Base-by-base conservation (phyloP, 2,329 filamentous ascomycete species). In the Scedosporium dehoogii region DNA sequence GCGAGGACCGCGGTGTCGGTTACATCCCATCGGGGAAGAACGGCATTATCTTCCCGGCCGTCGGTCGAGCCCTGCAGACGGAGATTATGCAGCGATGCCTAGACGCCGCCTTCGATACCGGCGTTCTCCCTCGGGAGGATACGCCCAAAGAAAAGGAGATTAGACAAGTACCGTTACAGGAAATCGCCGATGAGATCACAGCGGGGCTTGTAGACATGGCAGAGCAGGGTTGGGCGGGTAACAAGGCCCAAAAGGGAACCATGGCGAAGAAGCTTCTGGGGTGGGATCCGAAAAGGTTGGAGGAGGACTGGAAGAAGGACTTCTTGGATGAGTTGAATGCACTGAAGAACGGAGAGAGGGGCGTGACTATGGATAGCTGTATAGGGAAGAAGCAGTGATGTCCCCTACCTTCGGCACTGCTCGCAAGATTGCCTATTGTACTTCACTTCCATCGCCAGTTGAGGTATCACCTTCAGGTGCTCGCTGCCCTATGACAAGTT, bases 41-140 rank as follows among this genome's bases (percentile, higher is more conserved):
- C 14, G 64, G 64, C 18, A 60, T 65, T 51, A 21, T 65, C 21
- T 64, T 64, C 62, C 60, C 64, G 2, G 58, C 64, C 16, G 62
- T 64, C 21, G 64, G 48, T 10, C 62, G 64, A 38, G 62, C 51
- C 14, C 29, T 61, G 10, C 53, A 61, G 21, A 63, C 27, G 14
- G 64, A 64, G 29, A 64, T 65, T 42, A 48, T 64, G 18, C 41
- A 63, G 58, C 51, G 60, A n/a, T 65, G 62, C 53, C 57, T 65
- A 7, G 63, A 64, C 25, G 64, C 55, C n/a, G 58, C 58, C 5
- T 64, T 63, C 42, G 64, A 57, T 10, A 58, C 51, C 3, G 64
- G 64, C 5, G 46, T 64, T 25, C 58, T 65, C 27, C 64, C 64
- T 3, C 25, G 60, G 7, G 64, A 65, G 60, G 64, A 63, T 29